Evolutionary conservation across 768 basidiomycete species (phyloP), one percentile per base, ranked within the genome.

Genomic region (Baorangia bicolor): DNA sequence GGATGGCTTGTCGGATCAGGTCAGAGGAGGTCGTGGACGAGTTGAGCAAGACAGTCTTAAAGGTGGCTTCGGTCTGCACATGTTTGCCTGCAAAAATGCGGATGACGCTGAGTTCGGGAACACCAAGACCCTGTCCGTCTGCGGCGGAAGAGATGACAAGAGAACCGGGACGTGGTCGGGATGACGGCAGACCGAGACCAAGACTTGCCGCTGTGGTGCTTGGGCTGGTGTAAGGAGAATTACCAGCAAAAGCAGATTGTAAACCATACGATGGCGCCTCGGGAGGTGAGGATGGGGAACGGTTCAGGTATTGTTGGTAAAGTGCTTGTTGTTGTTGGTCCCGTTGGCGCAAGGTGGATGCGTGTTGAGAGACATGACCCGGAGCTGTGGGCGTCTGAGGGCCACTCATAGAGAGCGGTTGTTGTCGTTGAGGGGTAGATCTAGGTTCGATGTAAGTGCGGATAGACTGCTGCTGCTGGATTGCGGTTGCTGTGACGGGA

Each of bases 21-120:
- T 97, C 96, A 0, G 79, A 74, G 0, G 92, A 83, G 0, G 88
- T 90, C 0, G 96, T 98, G 1, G 85, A 86, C 5, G 89, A 77
- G 64, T 95, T 98, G 53, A 98, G 81, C 18, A 98, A 74, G 1
- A 96, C 97, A 7, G 97, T 98, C 77, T 98, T 98, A 81, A 99
- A 99, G 6, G 96, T 97, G 2, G 94, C 93, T 64, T 98, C 95
- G 0, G 94, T 92, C 69, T 94, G 87, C 59, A 98, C 69, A 61
- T 92, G 81, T 61, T 88, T 85, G 28, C 96, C 97, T 0, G 96
- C 95, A 67, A 99, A 99, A 37, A 99, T 86, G 25, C 97, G 90
- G 48, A 99, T 87, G 58, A 99, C 97, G 63, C 89, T 97, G 52
- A 99, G 81, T 51, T 94, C 87, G 0, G 90, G 92, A 4, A 90